Conservation (phyloP, 78 protist species). For the Andalucia godoyi region DNA sequence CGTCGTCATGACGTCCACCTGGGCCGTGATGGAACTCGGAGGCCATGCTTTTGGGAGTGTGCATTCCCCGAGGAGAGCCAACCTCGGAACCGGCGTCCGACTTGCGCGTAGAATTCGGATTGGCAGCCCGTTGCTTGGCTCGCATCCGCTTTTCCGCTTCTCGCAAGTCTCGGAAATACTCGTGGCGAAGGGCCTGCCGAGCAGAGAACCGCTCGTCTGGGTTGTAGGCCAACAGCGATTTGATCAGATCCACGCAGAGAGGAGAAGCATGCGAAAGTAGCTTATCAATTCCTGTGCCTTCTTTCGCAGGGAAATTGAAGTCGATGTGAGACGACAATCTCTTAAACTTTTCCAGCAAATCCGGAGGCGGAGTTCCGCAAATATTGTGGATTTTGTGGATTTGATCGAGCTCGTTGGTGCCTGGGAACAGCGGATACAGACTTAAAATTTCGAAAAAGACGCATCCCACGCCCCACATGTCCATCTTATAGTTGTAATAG, state of each 20-base stretch:
- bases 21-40: too few relatives aligned
- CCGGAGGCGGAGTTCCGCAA: constrained; percentile 73
- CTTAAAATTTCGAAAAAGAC: constrained; percentile 45
- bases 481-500: constrained; percentile 80
- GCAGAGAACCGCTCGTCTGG: constrained; percentile 72
- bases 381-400: constrained; percentile 67
- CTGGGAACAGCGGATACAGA: constrained; percentile 85
- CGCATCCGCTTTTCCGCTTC: constrained; percentile 32
- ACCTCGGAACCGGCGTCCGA: too few relatives aligned
- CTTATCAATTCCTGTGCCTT: constrained; percentile 34
- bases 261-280: constrained; percentile 43
- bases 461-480: constrained; percentile 76
- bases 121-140: not conserved
- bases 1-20: too few relatives aligned
- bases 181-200: constrained; percentile 59
- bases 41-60: too few relatives aligned
- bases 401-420: constrained; percentile 84
- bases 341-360: constrained; percentile 39
- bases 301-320: constrained; percentile 56
- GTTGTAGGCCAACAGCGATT: constrained; percentile 48
- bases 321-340: constrained; percentile 55
- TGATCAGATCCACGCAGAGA: constrained; percentile 43
- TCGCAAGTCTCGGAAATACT: constrained; percentile 51
- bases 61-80: too few relatives aligned
- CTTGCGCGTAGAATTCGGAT: too few relatives aligned